Conservation (phyloP, 2,329 filamentous ascomycete genomes). For the Colletotrichum orchidophilum region DNA sequence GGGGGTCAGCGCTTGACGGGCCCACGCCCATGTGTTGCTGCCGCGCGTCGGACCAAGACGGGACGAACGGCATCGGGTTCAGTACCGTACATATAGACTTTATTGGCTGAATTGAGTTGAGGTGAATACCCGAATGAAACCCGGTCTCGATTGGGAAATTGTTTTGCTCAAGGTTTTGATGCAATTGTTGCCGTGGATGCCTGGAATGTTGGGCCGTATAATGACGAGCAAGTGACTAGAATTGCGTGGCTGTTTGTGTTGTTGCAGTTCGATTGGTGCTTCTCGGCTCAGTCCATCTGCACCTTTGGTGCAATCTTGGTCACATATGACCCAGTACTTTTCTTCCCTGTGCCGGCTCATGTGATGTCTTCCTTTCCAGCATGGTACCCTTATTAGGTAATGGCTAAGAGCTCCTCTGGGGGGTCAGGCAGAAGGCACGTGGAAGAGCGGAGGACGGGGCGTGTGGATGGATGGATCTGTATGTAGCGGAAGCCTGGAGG, state of each 20-base stretch:
- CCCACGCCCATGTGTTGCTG: neutral
- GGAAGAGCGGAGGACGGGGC: too few relatives aligned
- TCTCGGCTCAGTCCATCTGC: neutral
- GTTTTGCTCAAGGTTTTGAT: neutral
- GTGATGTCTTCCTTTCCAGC: neutral
- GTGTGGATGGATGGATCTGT: neutral
- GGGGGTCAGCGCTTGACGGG: neutral
- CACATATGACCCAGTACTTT: neutral
- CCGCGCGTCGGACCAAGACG: neutral
- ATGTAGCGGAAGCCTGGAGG: neutral
- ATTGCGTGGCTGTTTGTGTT: conserved; percentile 12
- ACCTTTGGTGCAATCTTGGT: neutral
- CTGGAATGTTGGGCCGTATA: neutral
- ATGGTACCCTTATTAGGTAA: too few relatives aligned
- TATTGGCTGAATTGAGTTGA: neutral
- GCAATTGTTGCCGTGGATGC: too few relatives aligned
- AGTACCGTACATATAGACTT: neutral
- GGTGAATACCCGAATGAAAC: neutral
- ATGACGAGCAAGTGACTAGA: conserved; percentile 3
- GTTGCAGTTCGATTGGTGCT: neutral
- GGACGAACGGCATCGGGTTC: conserved; percentile 2
- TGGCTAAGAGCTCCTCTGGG: neutral
- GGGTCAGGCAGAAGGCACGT: neutral
- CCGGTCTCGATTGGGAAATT: neutral
- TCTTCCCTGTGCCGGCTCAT: neutral